phyloP scores from a whole-genome alignment of 768 basidiomycete genomes.

The Cystobasidium tubakii region DNA sequence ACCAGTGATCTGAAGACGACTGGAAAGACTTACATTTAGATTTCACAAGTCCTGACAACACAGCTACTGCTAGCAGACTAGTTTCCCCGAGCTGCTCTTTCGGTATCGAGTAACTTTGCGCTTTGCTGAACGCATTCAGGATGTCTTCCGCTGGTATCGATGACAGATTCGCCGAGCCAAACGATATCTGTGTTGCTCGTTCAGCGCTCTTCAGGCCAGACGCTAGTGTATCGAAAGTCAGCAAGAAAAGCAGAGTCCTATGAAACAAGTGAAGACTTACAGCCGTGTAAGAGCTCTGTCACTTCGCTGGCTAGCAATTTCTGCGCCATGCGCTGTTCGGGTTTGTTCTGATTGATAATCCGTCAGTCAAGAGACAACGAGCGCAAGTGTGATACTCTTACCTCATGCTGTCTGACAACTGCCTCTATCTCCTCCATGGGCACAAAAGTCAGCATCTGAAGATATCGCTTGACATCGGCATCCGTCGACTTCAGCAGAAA shows the following conservation, averaged over 20 bases:
- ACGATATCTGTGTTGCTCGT: constrained; percentile 55
- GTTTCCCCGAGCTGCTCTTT: background rate
- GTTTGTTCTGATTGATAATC: constrained; percentile 46
- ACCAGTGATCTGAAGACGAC: background rate
- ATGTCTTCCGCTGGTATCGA: constrained; percentile 56
- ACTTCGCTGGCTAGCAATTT: constrained; percentile 58
- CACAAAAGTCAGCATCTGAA: constrained; percentile 77
- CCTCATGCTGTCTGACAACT: constrained; percentile 60
- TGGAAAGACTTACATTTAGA: constrained; percentile 19
- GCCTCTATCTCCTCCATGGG: constrained; percentile 58
- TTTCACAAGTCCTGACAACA: background rate
- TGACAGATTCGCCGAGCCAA: constrained; percentile 57
- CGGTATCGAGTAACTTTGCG: background rate
- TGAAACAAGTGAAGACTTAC: constrained; percentile 50
- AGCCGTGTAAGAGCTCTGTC: constrained; percentile 59
- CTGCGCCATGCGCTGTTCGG: constrained; percentile 55
- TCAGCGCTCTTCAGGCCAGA: constrained; percentile 53
- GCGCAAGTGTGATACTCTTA: constrained; percentile 45
- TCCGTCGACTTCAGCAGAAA: constrained; percentile 83
- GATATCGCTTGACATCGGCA: constrained; percentile 68
- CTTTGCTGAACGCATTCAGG: constrained; percentile 49
- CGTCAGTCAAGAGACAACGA: background rate
- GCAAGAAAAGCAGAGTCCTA: no score
- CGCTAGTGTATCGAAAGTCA: constrained; percentile 47
- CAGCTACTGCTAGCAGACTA: background rate